A percentile compares a stretch with the other conserved stretches of the same genome.
Conservation (phyloP, 169 alveolate species). For the Cryptosporidium muris region DNA sequence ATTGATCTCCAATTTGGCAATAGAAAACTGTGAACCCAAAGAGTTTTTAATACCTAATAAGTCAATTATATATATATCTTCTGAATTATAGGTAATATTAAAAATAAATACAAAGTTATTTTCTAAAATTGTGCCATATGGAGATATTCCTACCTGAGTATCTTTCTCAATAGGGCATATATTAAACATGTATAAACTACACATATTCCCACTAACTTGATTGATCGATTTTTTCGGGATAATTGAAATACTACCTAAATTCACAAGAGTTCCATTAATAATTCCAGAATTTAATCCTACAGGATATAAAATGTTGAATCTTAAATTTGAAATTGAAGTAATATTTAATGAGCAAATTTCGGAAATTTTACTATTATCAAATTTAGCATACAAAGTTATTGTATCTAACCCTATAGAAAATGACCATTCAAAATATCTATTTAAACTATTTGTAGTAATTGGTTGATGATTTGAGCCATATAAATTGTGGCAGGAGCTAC, state of each 20-base stretch:
- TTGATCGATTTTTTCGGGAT: neutral
- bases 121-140: conserved; percentile 10
- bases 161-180: conserved; percentile 17
- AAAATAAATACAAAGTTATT: conserved; percentile 9
- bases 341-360: conserved; percentile 21
- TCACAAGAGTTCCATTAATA: neutral
- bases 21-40: no score
- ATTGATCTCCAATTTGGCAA: no score
- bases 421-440: conserved; percentile 36
- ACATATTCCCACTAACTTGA: conserved; percentile 4
- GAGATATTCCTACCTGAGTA: conserved; percentile 14
- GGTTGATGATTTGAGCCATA: neutral
- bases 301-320: conserved; percentile 54
- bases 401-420: conserved; percentile 24
- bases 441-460: neutral
- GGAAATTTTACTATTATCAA: neutral
- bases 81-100: conserved; percentile 10
- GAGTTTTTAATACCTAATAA: neutral
- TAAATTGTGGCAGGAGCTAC: conserved; percentile 27
- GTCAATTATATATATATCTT: conserved; percentile 6
- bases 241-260: no score
- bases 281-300: conserved; percentile 46
- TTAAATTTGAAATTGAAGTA: conserved; percentile 6
- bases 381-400: neutral
- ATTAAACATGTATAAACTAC: conserved; percentile 30